Conservation (phyloP, 1,284 basidiomycete species). For the Sparassis latifolia region DNA sequence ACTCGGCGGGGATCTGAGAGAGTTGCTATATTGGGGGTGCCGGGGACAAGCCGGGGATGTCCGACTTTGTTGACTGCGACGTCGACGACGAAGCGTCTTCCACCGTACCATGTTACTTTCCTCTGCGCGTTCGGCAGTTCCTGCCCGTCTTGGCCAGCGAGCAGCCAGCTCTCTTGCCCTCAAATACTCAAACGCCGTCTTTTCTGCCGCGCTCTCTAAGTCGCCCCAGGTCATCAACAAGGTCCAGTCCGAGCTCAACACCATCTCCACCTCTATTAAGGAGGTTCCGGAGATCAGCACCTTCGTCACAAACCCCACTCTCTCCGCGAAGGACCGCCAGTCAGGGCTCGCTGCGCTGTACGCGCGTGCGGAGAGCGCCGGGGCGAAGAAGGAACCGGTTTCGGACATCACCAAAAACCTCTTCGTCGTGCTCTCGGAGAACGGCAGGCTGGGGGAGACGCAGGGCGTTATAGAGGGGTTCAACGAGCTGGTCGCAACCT, state of each 20-base stretch:
- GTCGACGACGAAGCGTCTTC: not conserved
- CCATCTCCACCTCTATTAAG: slow-evolving; percentile 63
- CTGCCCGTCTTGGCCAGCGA: slow-evolving; percentile 50
- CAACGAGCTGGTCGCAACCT: slow-evolving; percentile 81
- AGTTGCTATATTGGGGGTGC: too few relatives aligned
- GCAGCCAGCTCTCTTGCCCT: slow-evolving; percentile 68
- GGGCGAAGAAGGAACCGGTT: slow-evolving; percentile 63
- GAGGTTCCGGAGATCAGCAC: slow-evolving; percentile 55
- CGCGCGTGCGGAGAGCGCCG: slow-evolving; percentile 47
- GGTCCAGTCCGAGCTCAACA: slow-evolving; percentile 77
- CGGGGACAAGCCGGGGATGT: too few relatives aligned
- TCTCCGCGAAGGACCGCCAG: slow-evolving; percentile 73
- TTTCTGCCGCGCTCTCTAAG: slow-evolving; percentile 86
- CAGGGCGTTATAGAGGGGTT: slow-evolving; percentile 89
- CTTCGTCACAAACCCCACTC: slow-evolving; percentile 86
- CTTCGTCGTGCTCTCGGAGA: slow-evolving; percentile 86
- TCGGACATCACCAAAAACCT: slow-evolving; percentile 92
- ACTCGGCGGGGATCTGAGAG: too few relatives aligned
- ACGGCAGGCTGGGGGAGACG: slow-evolving; percentile 85
- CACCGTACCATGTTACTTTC: slow-evolving; percentile 32
- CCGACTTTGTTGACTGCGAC: too few relatives aligned
- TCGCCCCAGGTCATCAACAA: slow-evolving; percentile 74
- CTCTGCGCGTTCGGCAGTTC: slow-evolving; percentile 37
- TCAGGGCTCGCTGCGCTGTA: slow-evolving; percentile 68
- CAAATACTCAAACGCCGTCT: slow-evolving; percentile 95